A percentile compares a stretch with the other conserved stretches of the same genome.
Evolutionary conservation across 306 rosid species (phyloP).

Genomic region (Medicago arabica): DNA sequence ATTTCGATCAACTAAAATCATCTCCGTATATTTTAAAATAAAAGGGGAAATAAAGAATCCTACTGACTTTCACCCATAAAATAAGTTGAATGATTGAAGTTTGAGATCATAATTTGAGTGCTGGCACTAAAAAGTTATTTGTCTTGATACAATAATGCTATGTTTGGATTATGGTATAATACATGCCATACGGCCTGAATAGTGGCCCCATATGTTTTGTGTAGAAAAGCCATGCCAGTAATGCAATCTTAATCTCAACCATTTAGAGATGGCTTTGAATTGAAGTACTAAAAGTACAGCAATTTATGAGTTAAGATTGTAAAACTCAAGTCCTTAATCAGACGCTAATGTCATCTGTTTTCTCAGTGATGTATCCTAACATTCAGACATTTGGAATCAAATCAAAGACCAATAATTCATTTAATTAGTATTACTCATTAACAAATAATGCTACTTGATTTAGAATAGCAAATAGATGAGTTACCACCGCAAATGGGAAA

Average conservation of each 20-base stretch:
- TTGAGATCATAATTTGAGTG: constrained; percentile 43
- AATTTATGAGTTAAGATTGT: constrained; percentile 42
- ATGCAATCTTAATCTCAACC: constrained; percentile 43
- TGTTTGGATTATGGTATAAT: constrained; percentile 9
- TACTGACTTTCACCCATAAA: constrained; percentile 26
- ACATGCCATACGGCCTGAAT: constrained; percentile 43
- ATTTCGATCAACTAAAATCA: background rate
- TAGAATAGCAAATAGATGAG: constrained; percentile 50
- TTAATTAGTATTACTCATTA: constrained; percentile 39
- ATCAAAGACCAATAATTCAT: constrained; percentile 48
- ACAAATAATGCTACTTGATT: constrained; percentile 39
- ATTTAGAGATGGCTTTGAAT: constrained; percentile 54
- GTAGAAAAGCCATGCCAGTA: constrained; percentile 33
- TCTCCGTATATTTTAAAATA: background rate
- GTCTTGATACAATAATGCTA: constrained; percentile 40
- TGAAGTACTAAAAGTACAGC: constrained; percentile 70
- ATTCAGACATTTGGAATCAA: constrained; percentile 76
- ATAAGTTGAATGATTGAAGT: constrained; percentile 49
- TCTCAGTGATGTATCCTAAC: constrained; percentile 56
- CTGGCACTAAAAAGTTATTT: constrained; percentile 43
- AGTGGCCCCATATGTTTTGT: constrained; percentile 29
- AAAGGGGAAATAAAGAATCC: background rate
- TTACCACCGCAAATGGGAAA: constrained; percentile 18
- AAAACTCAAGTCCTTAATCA: constrained; percentile 45
- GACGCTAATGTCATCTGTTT: constrained; percentile 47